phyloP scores from a whole-genome alignment of 2,329 filamentous ascomycete species.

The Hymenoscyphus infarciens region DNA sequence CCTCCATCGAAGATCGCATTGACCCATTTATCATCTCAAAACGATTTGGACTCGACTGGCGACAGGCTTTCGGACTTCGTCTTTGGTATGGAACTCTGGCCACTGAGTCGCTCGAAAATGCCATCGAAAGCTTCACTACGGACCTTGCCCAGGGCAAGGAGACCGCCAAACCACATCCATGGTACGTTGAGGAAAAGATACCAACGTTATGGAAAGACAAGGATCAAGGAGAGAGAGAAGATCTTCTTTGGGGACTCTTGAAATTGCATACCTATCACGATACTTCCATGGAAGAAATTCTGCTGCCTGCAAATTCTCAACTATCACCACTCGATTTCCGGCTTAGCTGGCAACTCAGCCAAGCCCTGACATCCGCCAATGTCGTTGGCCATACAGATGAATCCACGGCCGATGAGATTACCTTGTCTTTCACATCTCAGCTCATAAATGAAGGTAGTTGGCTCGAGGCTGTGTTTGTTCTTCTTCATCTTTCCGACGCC shows the following conservation, averaged over 20 bases:
- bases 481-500: conserved; percentile 68
- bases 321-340: conserved; percentile 71
- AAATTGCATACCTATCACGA: conserved; percentile 70
- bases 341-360: conserved; percentile 80
- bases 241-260: conserved; percentile 82
- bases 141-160: conserved; percentile 72
- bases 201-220: conserved; percentile 58
- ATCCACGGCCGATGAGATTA: conserved; percentile 60
- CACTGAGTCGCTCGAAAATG: conserved; percentile 65
- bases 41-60: conserved; percentile 86
- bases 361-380: conserved; percentile 53
- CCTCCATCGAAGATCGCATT: conserved; percentile 73
- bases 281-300: conserved; percentile 61
- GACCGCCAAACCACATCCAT: conserved; percentile 64
- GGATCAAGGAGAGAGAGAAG: conserved; percentile 59
- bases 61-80: conserved; percentile 85
- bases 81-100: conserved; percentile 80
- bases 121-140: conserved; percentile 68
- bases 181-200: conserved; percentile 61
- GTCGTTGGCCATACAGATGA: conserved; percentile 49
- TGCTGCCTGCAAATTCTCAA: conserved; percentile 74
- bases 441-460: conserved; percentile 63
- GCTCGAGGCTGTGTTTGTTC: conserved; percentile 70
- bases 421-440: conserved; percentile 61
- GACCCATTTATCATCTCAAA: conserved; percentile 78